Evolutionary conservation across 495 filamentous ascomycete genomes (phyloP).

Genomic region (Penicillium nucicola): DNA sequence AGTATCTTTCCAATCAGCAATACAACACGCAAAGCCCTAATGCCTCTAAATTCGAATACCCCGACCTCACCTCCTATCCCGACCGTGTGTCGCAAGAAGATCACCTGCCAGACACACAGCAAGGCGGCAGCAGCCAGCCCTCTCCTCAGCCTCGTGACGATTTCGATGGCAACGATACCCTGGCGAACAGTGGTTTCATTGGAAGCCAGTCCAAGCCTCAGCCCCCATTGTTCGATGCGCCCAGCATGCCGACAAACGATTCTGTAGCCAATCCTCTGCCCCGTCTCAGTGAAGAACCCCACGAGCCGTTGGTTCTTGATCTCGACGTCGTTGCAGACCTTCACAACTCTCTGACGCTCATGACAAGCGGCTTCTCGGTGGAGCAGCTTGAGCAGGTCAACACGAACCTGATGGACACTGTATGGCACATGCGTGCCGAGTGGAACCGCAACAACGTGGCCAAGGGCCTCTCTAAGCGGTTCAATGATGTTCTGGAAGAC

Average conservation of each 20-base stretch:
- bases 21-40: conserved; percentile 58
- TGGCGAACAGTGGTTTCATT: conserved; percentile 28
- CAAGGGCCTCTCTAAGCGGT: conserved; percentile 56
- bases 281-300: conserved; percentile 43
- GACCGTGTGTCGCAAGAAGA: conserved; percentile 41
- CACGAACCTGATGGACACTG: conserved; percentile 80
- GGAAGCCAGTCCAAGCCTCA: conserved; percentile 41
- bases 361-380: conserved; percentile 75
- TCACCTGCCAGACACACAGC: conserved; percentile 45
- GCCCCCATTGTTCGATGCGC: conserved; percentile 45
- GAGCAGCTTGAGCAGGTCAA: conserved; percentile 95
- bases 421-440: conserved; percentile 75
- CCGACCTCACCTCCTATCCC: conserved; percentile 17
- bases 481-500: conserved; percentile 78
- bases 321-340: conserved; percentile 51
- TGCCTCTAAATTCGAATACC: conserved; percentile 29
- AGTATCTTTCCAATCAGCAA: conserved; percentile 41
- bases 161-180: conserved; percentile 17
- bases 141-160: conserved; percentile 27
- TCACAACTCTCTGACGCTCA: conserved; percentile 54
- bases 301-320: conserved; percentile 53
- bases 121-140: conserved; percentile 40
- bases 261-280: conserved; percentile 36
- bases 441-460: conserved; percentile 78
- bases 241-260: conserved; percentile 24